Conservation (phyloP, 148 eudicot species). For the Amaranthus cruentus region DNA sequence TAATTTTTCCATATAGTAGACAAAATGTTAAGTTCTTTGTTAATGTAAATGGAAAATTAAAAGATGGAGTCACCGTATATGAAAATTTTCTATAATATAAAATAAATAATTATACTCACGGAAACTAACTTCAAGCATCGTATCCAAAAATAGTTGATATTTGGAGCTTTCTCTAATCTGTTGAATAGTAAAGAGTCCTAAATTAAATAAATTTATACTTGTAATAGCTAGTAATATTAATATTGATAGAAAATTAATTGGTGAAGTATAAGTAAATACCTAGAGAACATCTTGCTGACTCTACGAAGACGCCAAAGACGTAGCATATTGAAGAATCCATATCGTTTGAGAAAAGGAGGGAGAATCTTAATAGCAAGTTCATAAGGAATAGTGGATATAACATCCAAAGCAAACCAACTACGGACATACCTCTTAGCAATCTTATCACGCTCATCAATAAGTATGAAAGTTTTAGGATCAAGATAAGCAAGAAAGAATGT, state of each 20-base stretch:
- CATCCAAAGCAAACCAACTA: slow-evolving; percentile 60
- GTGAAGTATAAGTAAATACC: slow-evolving; percentile 30
- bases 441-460: slow-evolving; percentile 53
- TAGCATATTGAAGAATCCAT: slow-evolving; percentile 69
- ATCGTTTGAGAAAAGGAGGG: slow-evolving; percentile 36
- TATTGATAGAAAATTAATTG: not conserved
- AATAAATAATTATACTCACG: slow-evolving; percentile 39
- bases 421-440: slow-evolving; percentile 60
- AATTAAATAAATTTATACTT: not conserved
- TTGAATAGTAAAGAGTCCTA: not conserved
- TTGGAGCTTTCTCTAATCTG: slow-evolving; percentile 76
- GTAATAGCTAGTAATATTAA: not conserved
- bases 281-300: slow-evolving; percentile 70
- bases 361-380: slow-evolving; percentile 44
- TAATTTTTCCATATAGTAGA: too few species aligned
- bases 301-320: slow-evolving; percentile 89
- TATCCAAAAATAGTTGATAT: slow-evolving; percentile 56
- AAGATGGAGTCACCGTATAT: too few species aligned
- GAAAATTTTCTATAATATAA: too few species aligned
- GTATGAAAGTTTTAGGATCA: slow-evolving; percentile 53
- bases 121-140: slow-evolving; percentile 60
- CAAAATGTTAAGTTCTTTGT: too few species aligned
- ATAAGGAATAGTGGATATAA: slow-evolving; percentile 67
- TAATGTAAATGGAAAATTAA: too few species aligned
- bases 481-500: slow-evolving; percentile 80